Base-by-base conservation (phyloP, 352 stramenopile species). In the Phytophthora syringae region DNA sequence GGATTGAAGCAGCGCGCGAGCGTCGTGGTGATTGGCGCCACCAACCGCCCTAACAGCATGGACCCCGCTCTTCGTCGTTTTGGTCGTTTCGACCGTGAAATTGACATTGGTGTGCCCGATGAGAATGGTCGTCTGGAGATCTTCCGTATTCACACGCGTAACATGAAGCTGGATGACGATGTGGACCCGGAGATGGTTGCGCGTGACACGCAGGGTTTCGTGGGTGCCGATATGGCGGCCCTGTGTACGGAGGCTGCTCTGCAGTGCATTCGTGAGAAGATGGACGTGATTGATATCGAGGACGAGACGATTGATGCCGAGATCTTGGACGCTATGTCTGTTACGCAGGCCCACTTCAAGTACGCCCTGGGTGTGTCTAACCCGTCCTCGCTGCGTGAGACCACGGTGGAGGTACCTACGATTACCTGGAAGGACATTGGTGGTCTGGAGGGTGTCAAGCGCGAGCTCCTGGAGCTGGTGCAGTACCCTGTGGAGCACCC, bases 221-320 rank as follows among this genome's bases (percentile, higher is more conserved):
- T 99, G 18, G 98, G 98, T 68, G 97, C 98, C 12, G 98, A 99
- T 90, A 99, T 99, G 83, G 97, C 97, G 22, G 97, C 97, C 9
- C 85, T 99, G 36, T 99, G 97, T 86, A 99, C 97, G 20, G 98
- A 99, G 76, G 90, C 91, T 25, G 97, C 97, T 32, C 95, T 99
- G 82, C 97, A 99, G 82, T 99, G 98, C 74, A 99, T 99, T 63
- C 90, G 98, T 34, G 97, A 99, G 77, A 99, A 99, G 90, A 99
- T 99, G 98, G 98, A 99, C 77, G 89, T 99, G 52, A 99, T 99
- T 72, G 98, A 99, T 76, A 99, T 99, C 76, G 98, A 99, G 67
- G 97, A 99, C 56, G 98, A 99, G 62, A 94, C 89, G 49, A 99
- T 99, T 77, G 98, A 99, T 77, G 97, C 97, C 2, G 97, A 99